A percentile compares a stretch with the other conserved stretches of the same genome.
phyloP scores from a whole-genome alignment of 78 protist species.

The Chrysochromulina tobinii region DNA sequence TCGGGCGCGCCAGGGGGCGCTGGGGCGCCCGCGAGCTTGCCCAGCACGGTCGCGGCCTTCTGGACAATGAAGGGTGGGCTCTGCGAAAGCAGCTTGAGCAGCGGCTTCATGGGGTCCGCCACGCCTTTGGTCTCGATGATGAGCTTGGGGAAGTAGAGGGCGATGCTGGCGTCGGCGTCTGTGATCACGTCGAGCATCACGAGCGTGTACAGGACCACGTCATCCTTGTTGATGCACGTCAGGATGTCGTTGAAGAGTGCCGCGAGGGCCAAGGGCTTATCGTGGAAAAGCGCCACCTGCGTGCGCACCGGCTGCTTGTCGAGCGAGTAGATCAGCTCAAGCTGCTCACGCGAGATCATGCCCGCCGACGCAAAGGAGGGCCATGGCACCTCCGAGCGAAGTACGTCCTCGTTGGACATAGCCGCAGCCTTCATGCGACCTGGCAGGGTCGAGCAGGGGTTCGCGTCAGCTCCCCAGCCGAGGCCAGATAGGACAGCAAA shows the following conservation, averaged over 20 bases:
- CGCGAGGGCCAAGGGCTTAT: not conserved
- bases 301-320: not conserved
- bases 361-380: not conserved
- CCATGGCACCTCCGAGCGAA: too few species aligned
- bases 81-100: not conserved
- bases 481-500: too few species aligned
- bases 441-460: too few species aligned
- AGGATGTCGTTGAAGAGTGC: not conserved
- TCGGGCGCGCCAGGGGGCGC: not conserved
- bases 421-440: too few species aligned
- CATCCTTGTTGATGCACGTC: not conserved
- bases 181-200: not conserved
- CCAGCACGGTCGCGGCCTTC: too few species aligned
- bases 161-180: too few species aligned
- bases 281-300: not conserved
- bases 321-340: not conserved
- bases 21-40: too few species aligned
- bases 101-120: too few species aligned
- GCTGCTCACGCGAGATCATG: not conserved
- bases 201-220: not conserved
- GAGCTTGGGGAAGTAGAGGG: too few species aligned
- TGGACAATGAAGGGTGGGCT: not conserved
- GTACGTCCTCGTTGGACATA: too few species aligned
- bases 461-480: too few species aligned
- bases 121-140: too few species aligned